A percentile compares a stretch with the other conserved stretches of the same genome.
phyloP scores from a whole-genome alignment of 2,329 filamentous ascomycete genomes.

The Ceratocystis lukuohia region DNA sequence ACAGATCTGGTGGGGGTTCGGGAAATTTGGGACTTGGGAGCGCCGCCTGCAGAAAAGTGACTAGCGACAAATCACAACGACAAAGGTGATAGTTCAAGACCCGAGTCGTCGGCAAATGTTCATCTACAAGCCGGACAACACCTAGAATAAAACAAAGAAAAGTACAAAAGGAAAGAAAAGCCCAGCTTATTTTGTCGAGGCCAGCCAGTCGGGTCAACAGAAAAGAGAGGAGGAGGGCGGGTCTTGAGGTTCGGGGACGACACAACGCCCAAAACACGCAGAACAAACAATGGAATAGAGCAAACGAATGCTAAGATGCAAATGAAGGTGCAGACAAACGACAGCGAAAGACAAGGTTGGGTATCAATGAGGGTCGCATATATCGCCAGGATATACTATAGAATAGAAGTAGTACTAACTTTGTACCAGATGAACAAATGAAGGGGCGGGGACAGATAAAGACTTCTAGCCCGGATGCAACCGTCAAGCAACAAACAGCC shows the following conservation, averaged over 20 bases:
- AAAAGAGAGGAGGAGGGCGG: background rate
- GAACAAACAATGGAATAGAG: background rate
- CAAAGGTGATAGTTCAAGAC: background rate
- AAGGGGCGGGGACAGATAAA: background rate
- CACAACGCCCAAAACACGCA: background rate
- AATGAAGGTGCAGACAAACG: background rate
- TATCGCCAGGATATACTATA: constrained; percentile 4
- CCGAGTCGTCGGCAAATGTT: background rate
- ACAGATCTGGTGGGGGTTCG: constrained; percentile 3
- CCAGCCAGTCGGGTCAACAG: background rate
- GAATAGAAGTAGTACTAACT: background rate
- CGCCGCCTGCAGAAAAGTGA: constrained; percentile 11
- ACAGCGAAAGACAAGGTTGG: background rate
- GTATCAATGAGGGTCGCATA: constrained; percentile 1
- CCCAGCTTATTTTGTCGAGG: background rate
- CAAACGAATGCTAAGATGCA: background rate
- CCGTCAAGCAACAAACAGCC: too few species aligned
- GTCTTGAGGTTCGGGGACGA: background rate
- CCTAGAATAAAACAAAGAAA: background rate
- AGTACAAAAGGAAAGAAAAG: background rate
- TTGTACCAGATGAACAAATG: background rate
- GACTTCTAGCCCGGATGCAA: background rate
- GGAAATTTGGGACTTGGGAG: constrained; percentile 11
- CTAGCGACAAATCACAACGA: constrained; percentile 12
- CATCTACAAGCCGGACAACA: background rate